Evolutionary conservation across 805 yeast genomes (phyloP).

Genomic region (Metschnikowia vanudenii): DNA sequence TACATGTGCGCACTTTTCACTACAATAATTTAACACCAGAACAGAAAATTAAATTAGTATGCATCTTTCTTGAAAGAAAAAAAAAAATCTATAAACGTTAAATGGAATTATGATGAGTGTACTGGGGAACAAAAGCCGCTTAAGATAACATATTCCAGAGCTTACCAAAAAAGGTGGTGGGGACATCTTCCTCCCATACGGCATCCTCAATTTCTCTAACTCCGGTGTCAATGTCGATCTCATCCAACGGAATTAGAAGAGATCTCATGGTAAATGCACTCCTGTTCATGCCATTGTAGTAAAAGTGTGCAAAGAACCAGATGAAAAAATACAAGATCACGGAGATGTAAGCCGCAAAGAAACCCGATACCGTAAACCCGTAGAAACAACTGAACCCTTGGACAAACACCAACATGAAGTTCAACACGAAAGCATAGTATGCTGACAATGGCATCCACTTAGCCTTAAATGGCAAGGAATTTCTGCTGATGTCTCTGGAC

Average conservation of each 20-base stretch:
- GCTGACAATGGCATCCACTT: constrained; percentile 65
- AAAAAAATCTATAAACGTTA: neutral
- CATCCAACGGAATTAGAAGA: constrained; percentile 48
- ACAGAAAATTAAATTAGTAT: neutral
- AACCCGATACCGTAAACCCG: constrained; percentile 49
- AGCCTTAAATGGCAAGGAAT: constrained; percentile 73
- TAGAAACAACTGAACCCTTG: constrained; percentile 74
- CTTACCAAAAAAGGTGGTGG: constrained; percentile 52
- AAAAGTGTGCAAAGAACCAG: constrained; percentile 56
- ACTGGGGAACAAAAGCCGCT: neutral
- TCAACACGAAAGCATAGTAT: constrained; percentile 56
- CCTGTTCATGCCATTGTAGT: constrained; percentile 41
- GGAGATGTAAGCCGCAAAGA: constrained; percentile 73
- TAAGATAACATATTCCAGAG: constrained; percentile 42
- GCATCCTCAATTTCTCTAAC: constrained; percentile 61
- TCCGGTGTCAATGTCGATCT: constrained; percentile 68
- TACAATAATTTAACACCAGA: neutral
- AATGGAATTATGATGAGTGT: neutral
- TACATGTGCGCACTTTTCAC: neutral
- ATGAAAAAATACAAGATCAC: constrained; percentile 55
- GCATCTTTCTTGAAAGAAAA: constrained; percentile 1
- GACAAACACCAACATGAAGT: constrained; percentile 57
- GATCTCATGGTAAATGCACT: constrained; percentile 35
- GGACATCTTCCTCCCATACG: constrained; percentile 52
- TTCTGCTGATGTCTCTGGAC: constrained; percentile 62